phyloP scores from a whole-genome alignment of 805 yeast genomes.

The Candida ortonii region DNA sequence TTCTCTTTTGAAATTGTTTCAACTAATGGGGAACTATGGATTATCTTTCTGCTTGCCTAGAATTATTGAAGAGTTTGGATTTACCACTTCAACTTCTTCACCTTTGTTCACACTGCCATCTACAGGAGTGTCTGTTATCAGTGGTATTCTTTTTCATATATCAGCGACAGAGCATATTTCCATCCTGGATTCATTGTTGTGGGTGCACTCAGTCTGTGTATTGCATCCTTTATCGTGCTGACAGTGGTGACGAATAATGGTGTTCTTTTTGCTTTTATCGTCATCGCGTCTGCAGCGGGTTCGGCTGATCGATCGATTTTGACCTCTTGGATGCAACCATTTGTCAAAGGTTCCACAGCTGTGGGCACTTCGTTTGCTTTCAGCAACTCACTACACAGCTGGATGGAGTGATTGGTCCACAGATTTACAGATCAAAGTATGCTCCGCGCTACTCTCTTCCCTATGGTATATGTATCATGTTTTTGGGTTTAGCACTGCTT shows the following conservation, averaged over 20 bases:
- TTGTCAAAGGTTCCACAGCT: slow-evolving; percentile 5
- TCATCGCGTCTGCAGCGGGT: slow-evolving; percentile 30
- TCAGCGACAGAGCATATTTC: slow-evolving; percentile 6
- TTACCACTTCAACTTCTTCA: slow-evolving; percentile 22
- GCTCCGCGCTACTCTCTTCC: slow-evolving; percentile 7
- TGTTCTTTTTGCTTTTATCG: slow-evolving; percentile 14
- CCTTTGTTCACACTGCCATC: slow-evolving; percentile 25
- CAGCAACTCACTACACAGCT: slow-evolving; percentile 7
- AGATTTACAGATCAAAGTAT: slow-evolving; percentile 5
- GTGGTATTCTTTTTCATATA: slow-evolving; percentile 4
- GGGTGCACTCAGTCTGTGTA: neutral
- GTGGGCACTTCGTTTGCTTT: slow-evolving; percentile 6
- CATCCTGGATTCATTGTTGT: slow-evolving; percentile 6
- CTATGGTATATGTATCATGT: slow-evolving; percentile 3
- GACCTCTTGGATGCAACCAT: slow-evolving; percentile 9
- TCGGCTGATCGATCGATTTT: slow-evolving; percentile 9
- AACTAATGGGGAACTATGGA: slow-evolving; percentile 6
- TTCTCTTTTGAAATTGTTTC: slow-evolving; percentile 2
- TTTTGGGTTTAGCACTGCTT: slow-evolving; percentile 2
- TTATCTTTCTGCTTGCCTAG: slow-evolving; percentile 19
- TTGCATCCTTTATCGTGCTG: slow-evolving; percentile 9
- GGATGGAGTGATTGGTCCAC: slow-evolving; percentile 9
- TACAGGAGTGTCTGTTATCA: slow-evolving; percentile 6
- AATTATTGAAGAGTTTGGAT: slow-evolving; percentile 22
- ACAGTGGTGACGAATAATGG: slow-evolving; percentile 8